Evolutionary conservation across 139 green algal genomes (phyloP), one percentile per base, ranked within the genome.

Genomic region (Auxenochlorella pyrenoidosa): DNA sequence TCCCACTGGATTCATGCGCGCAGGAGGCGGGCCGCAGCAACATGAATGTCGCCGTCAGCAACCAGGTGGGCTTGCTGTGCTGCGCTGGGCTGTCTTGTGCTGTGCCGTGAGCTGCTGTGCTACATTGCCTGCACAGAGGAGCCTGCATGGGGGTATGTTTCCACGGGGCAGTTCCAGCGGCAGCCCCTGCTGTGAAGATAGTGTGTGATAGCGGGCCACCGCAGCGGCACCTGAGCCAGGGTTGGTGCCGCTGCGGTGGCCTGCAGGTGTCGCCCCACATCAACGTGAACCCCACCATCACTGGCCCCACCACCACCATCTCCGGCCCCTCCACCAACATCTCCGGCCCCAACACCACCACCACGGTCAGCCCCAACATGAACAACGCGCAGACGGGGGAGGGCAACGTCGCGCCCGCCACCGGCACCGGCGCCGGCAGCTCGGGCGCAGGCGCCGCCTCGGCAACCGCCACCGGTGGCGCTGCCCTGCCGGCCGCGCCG

Each of bases 321-420:
- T 43, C 41, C 40, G 63, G 79, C 79, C 76, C 76, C 76, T 68
- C 76, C 44, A 82, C 76, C 47, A 82, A 54, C 73, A 58, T 72
- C 28, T 72, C 65, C 24, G 65, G 65, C 65, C 65, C 65, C 24
- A 72, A 72, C 28, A 72, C 65, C 28, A 38, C 34, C 70, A 77
- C 36, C 34, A 77, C 38, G 15, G 21, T 82, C 44, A 34, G 30
- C 44, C 30, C 76, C 76, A 82, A 82, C 76, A 66, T 82, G 76
- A 84, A 38, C 79, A 84, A 84, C 32, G 79, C 79, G 0, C 79
- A 84, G 79, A 84, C 79, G 0, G 79, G 79, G 34, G 58, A 73
- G 58, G 79, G 79, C n/a, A 83, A 83, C 30, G 77, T 83, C 51
- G 58, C 77, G 26, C 47, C 47, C 8, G 59, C n/a, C 30, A 41